Percentiles rank a stretch among this genome's conserved stretches.
Conservation (phyloP, 129 eudicot genomes). For the Deinandra increscens region DNA sequence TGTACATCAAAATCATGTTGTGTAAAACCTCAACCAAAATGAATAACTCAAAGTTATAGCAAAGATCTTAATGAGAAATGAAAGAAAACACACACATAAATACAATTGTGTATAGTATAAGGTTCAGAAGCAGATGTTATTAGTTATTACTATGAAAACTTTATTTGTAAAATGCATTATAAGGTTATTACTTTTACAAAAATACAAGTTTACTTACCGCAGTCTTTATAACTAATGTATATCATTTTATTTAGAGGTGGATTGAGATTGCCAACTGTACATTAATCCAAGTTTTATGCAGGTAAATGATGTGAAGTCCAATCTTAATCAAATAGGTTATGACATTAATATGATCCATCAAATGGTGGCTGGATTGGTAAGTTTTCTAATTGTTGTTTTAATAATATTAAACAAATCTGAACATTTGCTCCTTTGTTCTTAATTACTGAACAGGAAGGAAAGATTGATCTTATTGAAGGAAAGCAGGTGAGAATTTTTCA, state of each 20-base stretch:
- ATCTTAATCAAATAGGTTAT: slow-evolving; percentile 73
- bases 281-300: slow-evolving; percentile 25
- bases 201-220: not conserved
- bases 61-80: not conserved
- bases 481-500: slow-evolving; percentile 56
- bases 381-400: slow-evolving; percentile 15
- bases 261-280: not conserved
- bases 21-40: not conserved
- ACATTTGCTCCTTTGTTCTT: slow-evolving; percentile 1
- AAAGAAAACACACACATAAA: not conserved
- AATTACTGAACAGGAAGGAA: slow-evolving; percentile 72
- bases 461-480: slow-evolving; percentile 78
- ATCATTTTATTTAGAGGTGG: too few species aligned
- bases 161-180: not conserved
- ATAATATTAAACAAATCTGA: not conserved
- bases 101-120: not conserved
- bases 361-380: slow-evolving; percentile 77
- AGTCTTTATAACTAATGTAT: too few species aligned
- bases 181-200: not conserved
- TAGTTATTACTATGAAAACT: not conserved
- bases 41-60: not conserved
- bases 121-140: not conserved
- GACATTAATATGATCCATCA: slow-evolving; percentile 70
- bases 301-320: slow-evolving; percentile 72
- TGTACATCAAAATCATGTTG: not conserved